Conservation (phyloP, 345 rosid species). For the Brassica cretica region DNA sequence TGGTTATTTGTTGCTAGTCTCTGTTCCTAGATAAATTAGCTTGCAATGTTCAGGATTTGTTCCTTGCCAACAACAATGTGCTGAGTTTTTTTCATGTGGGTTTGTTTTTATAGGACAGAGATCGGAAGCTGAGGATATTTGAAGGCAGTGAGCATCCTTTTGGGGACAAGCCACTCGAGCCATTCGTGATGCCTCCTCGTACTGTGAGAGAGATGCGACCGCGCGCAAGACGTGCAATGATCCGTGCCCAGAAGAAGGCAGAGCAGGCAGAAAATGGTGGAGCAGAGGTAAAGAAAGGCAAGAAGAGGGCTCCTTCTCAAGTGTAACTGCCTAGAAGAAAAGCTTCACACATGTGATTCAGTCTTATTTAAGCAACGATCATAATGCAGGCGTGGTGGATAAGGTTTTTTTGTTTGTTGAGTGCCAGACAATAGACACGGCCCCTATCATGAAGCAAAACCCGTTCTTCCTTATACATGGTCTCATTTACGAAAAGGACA, state of each 20-base stretch:
- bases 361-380: conserved; percentile 22
- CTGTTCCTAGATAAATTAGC: not conserved
- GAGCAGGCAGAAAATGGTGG: conserved; percentile 60
- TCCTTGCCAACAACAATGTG: not conserved
- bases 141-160: conserved; percentile 84
- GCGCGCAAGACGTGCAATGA: conserved; percentile 85
- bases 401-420: conserved; percentile 2
- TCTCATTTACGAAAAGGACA: not conserved
- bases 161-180: conserved; percentile 68
- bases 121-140: conserved; percentile 89
- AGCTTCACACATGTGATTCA: not conserved
- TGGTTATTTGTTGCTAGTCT: not conserved
- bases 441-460: not conserved
- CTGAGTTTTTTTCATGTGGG: conserved; percentile 13
- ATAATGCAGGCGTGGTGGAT: conserved; percentile 25
- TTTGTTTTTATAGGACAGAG: conserved; percentile 69
- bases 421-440: not conserved
- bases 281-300: conserved; percentile 51
- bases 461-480: conserved; percentile 3
- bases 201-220: conserved; percentile 88
- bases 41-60: not conserved
- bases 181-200: conserved; percentile 80
- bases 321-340: conserved; percentile 37
- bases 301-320: conserved; percentile 49
- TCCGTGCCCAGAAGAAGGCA: conserved; percentile 85